Conservation (phyloP, 2,329 filamentous ascomycete genomes). For the Paradendryphiella salina region DNA sequence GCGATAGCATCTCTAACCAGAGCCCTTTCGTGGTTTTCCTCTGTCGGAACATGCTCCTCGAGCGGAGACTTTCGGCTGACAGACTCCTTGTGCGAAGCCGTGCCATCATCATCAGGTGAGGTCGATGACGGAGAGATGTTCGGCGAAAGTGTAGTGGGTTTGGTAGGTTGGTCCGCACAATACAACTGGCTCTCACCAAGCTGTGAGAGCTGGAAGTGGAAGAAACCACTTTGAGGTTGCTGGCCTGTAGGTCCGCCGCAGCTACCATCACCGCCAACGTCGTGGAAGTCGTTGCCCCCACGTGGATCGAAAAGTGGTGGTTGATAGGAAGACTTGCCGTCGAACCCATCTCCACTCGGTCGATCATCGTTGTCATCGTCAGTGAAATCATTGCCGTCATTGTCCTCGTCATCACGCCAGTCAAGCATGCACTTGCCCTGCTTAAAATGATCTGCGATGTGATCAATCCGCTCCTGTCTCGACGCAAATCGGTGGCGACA, state of each 20-base stretch:
- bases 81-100: background rate
- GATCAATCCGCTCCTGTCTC: conserved; percentile 45
- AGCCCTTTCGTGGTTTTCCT: conserved; percentile 28
- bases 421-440: conserved; percentile 46
- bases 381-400: conserved; percentile 29
- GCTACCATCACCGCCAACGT: conserved; percentile 23
- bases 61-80: conserved; percentile 9
- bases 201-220: conserved; percentile 41
- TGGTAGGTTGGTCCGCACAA: conserved; percentile 17
- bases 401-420: conserved; percentile 40
- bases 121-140: conserved; percentile 13
- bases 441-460: conserved; percentile 47
- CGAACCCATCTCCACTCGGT: conserved; percentile 33
- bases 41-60: conserved; percentile 23
- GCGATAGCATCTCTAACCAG: conserved; percentile 44
- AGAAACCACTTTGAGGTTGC: conserved; percentile 29
- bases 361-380: conserved; percentile 34
- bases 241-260: conserved; percentile 17
- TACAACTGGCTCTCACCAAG: conserved; percentile 18
- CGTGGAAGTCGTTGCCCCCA: conserved; percentile 22
- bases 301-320: conserved; percentile 27
- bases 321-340: conserved; percentile 27
- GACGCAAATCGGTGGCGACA: conserved; percentile 41
- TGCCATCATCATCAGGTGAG: background rate
- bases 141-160: conserved; percentile 15